Evolutionary conservation across 768 basidiomycete genomes (phyloP).

Genomic region (Kwoniella sp.): DNA sequence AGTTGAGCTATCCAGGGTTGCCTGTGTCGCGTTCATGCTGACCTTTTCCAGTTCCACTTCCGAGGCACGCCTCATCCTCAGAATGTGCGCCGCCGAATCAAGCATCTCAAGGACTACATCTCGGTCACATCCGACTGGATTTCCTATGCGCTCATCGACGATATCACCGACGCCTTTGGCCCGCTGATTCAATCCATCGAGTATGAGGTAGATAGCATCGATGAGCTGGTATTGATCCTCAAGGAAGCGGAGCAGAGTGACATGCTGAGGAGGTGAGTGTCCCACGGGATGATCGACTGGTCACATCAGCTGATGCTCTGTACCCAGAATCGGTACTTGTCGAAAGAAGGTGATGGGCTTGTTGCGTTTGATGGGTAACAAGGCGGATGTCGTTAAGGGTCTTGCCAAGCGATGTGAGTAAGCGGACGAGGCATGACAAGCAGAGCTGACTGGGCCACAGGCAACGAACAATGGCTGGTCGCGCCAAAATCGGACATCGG

Average conservation of each 20-base stretch:
- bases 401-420: conserved; percentile 79
- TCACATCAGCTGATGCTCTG: conserved; percentile 1
- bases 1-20: conserved; percentile 41
- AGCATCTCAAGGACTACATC: conserved; percentile 98
- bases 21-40: background rate
- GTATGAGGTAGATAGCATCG: conserved; percentile 98
- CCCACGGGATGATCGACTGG: background rate
- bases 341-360: conserved; percentile 99
- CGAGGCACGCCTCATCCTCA: conserved; percentile 94
- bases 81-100: conserved; percentile 94
- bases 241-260: conserved; percentile 95
- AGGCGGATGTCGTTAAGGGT: conserved; percentile 98
- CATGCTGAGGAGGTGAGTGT: conserved; percentile 78
- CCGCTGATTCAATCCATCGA: conserved; percentile 98
- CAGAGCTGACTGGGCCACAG: conserved; percentile 2
- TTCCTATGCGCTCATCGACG: conserved; percentile 97
- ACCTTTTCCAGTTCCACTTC: conserved; percentile 78
- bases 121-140: conserved; percentile 99
- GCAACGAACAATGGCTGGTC: conserved; percentile 91
- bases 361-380: conserved; percentile 94
- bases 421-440: background rate
- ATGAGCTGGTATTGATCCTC: conserved; percentile 92
- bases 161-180: conserved; percentile 98
- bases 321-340: conserved; percentile 80
- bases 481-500: conserved; percentile 98